Conservation (phyloP, 176 grass and related monocot species). For the Aegilops tauschii region DNA sequence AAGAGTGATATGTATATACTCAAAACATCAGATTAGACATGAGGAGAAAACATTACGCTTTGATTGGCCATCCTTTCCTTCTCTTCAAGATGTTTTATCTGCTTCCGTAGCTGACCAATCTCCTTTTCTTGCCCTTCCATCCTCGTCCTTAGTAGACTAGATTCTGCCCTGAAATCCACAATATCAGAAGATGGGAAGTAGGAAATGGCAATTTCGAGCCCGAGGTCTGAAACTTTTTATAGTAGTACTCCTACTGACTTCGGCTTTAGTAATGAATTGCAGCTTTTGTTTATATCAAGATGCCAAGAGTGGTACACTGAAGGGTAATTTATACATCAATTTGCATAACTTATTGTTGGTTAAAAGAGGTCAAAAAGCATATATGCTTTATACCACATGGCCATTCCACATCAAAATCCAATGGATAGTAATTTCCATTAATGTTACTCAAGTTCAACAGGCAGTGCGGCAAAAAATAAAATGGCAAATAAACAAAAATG, state of each 20-base stretch:
- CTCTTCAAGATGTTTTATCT: slow-evolving; percentile 83
- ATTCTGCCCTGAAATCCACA: slow-evolving; percentile 73
- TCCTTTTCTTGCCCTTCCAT: slow-evolving; percentile 92
- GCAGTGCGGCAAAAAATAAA: neutral
- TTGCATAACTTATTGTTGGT: neutral
- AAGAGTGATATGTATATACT: neutral
- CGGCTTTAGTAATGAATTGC: too few relatives aligned
- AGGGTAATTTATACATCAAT: neutral
- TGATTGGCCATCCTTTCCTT: slow-evolving; percentile 91
- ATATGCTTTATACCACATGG: neutral
- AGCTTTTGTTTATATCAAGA: neutral
- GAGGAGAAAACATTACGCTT: slow-evolving; percentile 68
- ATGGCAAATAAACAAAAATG: neutral
- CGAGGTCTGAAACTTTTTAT: too few relatives aligned
- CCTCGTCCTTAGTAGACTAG: slow-evolving; percentile 77
- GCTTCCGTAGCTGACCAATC: slow-evolving; percentile 62
- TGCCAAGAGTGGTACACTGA: neutral
- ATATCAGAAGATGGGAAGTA: too few relatives aligned
- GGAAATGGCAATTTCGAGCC: too few relatives aligned
- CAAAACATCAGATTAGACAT: neutral
- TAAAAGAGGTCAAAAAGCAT: neutral
- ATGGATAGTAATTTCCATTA: neutral
- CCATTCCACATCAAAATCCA: neutral
- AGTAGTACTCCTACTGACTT: too few relatives aligned
- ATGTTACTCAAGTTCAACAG: neutral